phyloP scores from a whole-genome alignment of 1,139 yeast species.

The Eremothecium gossypii region DNA sequence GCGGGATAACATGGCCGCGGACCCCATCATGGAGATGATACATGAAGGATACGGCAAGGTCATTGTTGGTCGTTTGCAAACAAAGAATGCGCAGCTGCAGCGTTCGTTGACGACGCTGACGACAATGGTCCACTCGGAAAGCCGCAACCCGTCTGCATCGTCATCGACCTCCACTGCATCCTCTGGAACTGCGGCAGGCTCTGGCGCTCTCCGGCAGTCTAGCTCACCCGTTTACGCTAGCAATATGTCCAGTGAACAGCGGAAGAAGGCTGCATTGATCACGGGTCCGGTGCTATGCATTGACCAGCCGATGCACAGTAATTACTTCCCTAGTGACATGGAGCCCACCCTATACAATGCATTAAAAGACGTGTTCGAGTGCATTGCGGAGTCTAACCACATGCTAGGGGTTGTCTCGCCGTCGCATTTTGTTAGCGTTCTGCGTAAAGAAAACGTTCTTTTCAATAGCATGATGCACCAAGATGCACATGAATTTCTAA shows the following conservation, averaged over 20 bases:
- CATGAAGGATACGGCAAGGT: constrained; percentile 22
- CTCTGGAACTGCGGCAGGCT: constrained; percentile 5
- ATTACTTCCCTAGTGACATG: constrained; percentile 33
- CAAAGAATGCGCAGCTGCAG: not conserved
- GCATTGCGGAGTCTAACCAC: constrained; percentile 63
- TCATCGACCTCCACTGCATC: constrained; percentile 6
- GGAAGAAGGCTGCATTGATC: constrained; percentile 70
- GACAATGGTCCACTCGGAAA: not conserved
- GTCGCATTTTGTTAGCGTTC: constrained; percentile 54
- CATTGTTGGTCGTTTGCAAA: constrained; percentile 22
- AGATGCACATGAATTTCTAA: constrained; percentile 94
- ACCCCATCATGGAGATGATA: constrained; percentile 21
- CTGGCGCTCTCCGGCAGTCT: not conserved
- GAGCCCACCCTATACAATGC: constrained; percentile 58
- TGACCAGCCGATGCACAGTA: constrained; percentile 47
- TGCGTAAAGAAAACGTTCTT: constrained; percentile 73
- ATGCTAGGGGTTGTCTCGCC: constrained; percentile 84
- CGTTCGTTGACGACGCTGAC: not conserved
- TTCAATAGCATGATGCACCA: constrained; percentile 93
- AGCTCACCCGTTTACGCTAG: constrained; percentile 4
- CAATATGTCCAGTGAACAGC: constrained; percentile 46
- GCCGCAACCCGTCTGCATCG: not conserved
- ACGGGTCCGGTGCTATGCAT: constrained; percentile 80
- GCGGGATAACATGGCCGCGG: constrained; percentile 8
- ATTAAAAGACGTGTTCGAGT: constrained; percentile 75